Percentiles rank a stretch among this genome's conserved stretches.
Evolutionary conservation across 306 rosid genomes (phyloP).

Genomic region (Albizia julibrissin): DNA sequence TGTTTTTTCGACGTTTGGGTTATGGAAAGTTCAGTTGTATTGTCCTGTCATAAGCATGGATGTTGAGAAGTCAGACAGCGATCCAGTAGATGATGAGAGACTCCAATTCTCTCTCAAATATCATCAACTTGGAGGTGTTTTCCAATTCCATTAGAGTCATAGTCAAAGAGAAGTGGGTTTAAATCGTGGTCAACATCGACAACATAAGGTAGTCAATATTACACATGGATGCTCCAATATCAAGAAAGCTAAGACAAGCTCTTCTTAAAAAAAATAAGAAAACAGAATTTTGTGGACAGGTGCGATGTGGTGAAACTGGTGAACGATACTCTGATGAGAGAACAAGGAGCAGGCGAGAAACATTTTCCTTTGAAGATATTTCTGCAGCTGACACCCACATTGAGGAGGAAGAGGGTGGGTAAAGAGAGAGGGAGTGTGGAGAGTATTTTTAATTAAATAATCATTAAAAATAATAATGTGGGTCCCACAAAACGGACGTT

Average conservation of each 20-base stretch:
- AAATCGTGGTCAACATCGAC: conserved; percentile 65
- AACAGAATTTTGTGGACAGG: conserved; percentile 23
- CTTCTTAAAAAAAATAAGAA: not conserved
- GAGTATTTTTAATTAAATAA: too few relatives aligned
- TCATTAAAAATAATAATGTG: too few relatives aligned
- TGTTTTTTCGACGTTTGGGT: conserved; percentile 58
- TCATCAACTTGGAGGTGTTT: conserved; percentile 90
- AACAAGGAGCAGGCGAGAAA: conserved; percentile 71
- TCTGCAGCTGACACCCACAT: conserved; percentile 71
- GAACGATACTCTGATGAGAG: conserved; percentile 62
- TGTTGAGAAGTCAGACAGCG: conserved; percentile 52
- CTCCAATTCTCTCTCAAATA: conserved; percentile 72
- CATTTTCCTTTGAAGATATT: conserved; percentile 85
- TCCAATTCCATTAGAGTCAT: conserved; percentile 71
- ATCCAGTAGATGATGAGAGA: conserved; percentile 61
- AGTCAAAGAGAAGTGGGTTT: conserved; percentile 67
- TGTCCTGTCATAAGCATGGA: conserved; percentile 86
- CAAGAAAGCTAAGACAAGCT: not conserved
- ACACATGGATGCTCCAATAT: not conserved
- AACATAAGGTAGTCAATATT: conserved; percentile 71
- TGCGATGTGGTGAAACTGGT: conserved; percentile 71
- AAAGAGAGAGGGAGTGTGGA: too few relatives aligned
- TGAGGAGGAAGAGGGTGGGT: too few relatives aligned
- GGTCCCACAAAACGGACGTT: too few relatives aligned
- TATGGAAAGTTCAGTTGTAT: conserved; percentile 84